phyloP scores from a whole-genome alignment of 2,329 filamentous ascomycete species.

The Ophiostoma triangulosporum region DNA sequence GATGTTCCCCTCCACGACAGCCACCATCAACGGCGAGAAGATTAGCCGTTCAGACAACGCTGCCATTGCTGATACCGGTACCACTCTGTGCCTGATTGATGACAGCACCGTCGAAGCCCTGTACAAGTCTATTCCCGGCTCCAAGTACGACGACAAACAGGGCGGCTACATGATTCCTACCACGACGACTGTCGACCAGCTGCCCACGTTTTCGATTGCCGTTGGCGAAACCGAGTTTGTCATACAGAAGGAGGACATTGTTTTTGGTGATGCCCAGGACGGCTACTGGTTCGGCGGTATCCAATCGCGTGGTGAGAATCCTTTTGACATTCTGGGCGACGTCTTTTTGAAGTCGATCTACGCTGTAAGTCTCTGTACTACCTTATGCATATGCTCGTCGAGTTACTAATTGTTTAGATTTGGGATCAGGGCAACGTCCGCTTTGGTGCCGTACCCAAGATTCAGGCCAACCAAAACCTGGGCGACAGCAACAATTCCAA shows the following conservation, averaged over 20 bases:
- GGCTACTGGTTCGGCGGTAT: conserved; percentile 50
- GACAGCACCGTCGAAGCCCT: conserved; percentile 47
- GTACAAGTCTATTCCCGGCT: conserved; percentile 50
- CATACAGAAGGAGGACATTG: conserved; percentile 49
- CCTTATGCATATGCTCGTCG: neutral
- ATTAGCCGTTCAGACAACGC: conserved; percentile 40
- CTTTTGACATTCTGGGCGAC: conserved; percentile 51
- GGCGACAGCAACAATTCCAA: conserved; percentile 8
- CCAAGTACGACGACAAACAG: conserved; percentile 37
- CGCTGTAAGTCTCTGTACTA: conserved; percentile 37
- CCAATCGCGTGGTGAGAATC: conserved; percentile 44
- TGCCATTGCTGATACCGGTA: conserved; percentile 60
- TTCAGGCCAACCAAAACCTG: conserved; percentile 25
- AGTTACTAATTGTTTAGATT: conserved; percentile 26
- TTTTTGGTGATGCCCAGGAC: conserved; percentile 41
- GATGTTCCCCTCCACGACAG: conserved; percentile 46
- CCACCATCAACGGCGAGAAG: conserved; percentile 41
- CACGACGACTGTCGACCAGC: conserved; percentile 31
- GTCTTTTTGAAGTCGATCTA: conserved; percentile 53
- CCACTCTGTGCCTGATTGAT: conserved; percentile 51
- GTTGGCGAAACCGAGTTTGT: conserved; percentile 47
- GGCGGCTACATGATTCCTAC: conserved; percentile 54
- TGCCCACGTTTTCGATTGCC: conserved; percentile 49
- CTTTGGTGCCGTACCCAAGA: conserved; percentile 46
- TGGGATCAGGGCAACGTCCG: conserved; percentile 49